Percentiles rank a stretch among this genome's conserved stretches.
phyloP scores from a whole-genome alignment of 2,329 filamentous ascomycete genomes.

The Fusarium nematophilum region DNA sequence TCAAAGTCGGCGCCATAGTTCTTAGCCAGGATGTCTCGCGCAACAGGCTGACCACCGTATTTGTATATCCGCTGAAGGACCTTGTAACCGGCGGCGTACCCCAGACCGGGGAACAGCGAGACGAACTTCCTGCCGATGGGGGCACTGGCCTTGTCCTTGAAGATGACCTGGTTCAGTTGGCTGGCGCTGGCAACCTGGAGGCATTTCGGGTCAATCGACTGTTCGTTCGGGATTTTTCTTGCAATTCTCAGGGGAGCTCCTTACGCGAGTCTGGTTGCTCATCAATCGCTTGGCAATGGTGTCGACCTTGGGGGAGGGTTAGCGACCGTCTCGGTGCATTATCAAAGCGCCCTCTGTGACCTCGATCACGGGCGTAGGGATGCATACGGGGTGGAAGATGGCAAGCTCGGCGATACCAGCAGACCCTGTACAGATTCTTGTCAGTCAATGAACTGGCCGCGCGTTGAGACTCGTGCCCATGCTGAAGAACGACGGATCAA shows the following conservation, averaged over 20 bases:
- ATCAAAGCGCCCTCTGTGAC: conserved; percentile 6
- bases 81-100: conserved; percentile 98
- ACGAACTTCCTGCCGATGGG: conserved; percentile 82
- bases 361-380: conserved; percentile 21
- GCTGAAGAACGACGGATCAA: conserved; percentile 17
- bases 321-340: conserved; percentile 26
- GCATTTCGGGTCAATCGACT: conserved; percentile 27
- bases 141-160: conserved; percentile 86
- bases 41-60: conserved; percentile 96
- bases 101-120: conserved; percentile 95
- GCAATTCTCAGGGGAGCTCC: conserved; percentile 61
- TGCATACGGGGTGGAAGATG: conserved; percentile 87
- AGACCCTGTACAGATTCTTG: conserved; percentile 69
- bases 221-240: conserved; percentile 5
- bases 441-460: conserved; percentile 29
- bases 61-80: conserved; percentile 98
- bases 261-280: conserved; percentile 84
- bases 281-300: conserved; percentile 99
- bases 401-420: conserved; percentile 93
- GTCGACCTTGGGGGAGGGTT: conserved; percentile 74
- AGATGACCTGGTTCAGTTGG: conserved; percentile 90
- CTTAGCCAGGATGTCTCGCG: conserved; percentile 84
- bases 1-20: conserved; percentile 90
- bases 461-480: neutral
- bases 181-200: conserved; percentile 51